phyloP scores from a whole-genome alignment of 2,329 filamentous ascomycete species.

The Fusarium succisae region DNA sequence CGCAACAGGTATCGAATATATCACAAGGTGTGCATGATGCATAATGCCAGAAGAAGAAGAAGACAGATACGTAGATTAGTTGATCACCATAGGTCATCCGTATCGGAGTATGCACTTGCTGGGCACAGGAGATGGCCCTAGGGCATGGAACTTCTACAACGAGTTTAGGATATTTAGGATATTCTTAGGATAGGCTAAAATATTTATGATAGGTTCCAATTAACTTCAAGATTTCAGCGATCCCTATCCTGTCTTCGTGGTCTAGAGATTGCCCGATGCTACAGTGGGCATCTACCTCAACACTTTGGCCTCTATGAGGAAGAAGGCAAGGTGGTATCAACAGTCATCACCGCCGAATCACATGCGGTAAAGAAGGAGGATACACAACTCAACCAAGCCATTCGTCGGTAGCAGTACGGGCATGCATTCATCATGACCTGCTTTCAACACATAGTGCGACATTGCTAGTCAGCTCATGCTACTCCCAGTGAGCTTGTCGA shows the following conservation, averaged over 20 bases:
- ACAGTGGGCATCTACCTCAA: not conserved
- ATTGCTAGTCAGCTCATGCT: not conserved
- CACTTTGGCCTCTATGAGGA: not conserved
- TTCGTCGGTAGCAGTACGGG: not conserved
- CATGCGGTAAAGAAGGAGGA: not conserved
- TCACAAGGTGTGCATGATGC: not conserved
- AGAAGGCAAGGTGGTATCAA: not conserved
- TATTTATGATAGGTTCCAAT: not conserved
- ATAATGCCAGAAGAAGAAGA: not conserved
- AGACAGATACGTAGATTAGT: not conserved
- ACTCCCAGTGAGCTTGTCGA: not conserved
- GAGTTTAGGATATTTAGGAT: not conserved
- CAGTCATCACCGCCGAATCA: not conserved
- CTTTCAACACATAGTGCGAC: not conserved
- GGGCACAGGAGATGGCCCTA: not conserved
- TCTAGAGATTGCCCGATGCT: not conserved
- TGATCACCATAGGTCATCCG: not conserved
- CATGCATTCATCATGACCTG: not conserved
- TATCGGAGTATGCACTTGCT: not conserved
- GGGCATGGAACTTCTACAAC: not conserved
- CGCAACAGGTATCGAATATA: not conserved
- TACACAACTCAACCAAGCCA: not conserved
- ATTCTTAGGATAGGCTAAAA: not conserved
- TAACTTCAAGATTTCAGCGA: not conserved
- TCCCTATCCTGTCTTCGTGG: not conserved